Evolutionary conservation across 306 rosid species (phyloP), one percentile per base, ranked within the genome.

Genomic region (Dalbergia oliveri): DNA sequence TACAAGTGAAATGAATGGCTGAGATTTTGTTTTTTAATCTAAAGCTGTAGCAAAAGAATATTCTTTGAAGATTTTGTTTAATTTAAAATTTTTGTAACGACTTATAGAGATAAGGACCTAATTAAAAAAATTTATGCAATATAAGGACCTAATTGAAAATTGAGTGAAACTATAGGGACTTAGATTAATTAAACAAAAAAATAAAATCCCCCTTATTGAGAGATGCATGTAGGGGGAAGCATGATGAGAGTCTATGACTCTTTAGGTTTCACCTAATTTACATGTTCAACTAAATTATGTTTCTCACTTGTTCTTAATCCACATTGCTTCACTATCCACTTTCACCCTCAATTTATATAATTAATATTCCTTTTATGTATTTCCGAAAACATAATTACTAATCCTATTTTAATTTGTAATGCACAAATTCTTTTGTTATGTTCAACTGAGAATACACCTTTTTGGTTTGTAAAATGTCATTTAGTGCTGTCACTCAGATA

Each of bases 381-480:
- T 43, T 43, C 9, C 2, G 9, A 43, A 43, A 68, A 44, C 13
- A 57, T 26, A 26, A 2, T 26, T 26, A 26, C 31, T 26, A 26
- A 26, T 26, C 31, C 31, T 26, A 26, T 26, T 26, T 26, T 26
- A 26, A 26, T 26, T 26, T 26, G 31, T 26, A 26, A 26, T 26
- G 31, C 31, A 26, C 31, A 26, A 26, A 26, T 26, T 26, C 31
- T 26, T 26, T 26, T 26, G 3, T 26, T 26, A 26, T 26, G 31
- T 26, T 26, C 31, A 26, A 26, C 31, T 26, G 31, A 6, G 50
- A 45, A 33, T 31, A 44, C 26, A 0, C 14, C 45, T 51, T 53
- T 71, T 53, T 43, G 31, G 63, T 71, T 68, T 9, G 23, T 67
- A 67, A 67, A 67, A 11, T 58, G n/a, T 66, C 51, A 16, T 41